Conservation (phyloP, 176 grass and related monocot genomes). For the barley (Hordeum vulgare) region DNA sequence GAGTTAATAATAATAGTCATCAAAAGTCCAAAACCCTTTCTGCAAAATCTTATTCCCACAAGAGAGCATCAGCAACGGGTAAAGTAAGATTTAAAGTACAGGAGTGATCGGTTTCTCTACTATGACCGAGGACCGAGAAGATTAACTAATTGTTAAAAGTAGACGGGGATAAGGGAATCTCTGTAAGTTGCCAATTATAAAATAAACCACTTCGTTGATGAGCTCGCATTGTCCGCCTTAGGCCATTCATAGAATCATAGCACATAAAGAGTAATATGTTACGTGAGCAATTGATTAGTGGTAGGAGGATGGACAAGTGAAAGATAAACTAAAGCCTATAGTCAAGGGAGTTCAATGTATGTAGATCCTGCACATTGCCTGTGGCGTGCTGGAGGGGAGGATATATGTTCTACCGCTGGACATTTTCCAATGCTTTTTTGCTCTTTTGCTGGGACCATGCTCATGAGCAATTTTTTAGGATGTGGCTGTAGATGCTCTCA, state of each 20-base stretch:
- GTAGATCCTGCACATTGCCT: neutral
- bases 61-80: slow-evolving; percentile 27
- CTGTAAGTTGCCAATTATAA: slow-evolving; percentile 51
- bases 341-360: slow-evolving; percentile 31
- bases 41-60: slow-evolving; percentile 27
- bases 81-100: slow-evolving; percentile 33
- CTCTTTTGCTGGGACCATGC: slow-evolving; percentile 23
- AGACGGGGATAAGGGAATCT: slow-evolving; percentile 51
- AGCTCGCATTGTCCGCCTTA: slow-evolving; percentile 21
- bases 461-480: slow-evolving; percentile 5
- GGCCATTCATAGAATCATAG: slow-evolving; percentile 13
- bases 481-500: neutral
- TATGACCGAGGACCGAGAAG: slow-evolving; percentile 23
- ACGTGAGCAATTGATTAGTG: slow-evolving; percentile 20
- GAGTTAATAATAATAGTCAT: slow-evolving; percentile 38
- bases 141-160: slow-evolving; percentile 36
- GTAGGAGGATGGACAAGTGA: slow-evolving; percentile 20
- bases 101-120: slow-evolving; percentile 25
- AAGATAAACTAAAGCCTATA: slow-evolving; percentile 21
- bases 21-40: slow-evolving; percentile 43
- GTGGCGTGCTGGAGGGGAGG: slow-evolving; percentile 9
- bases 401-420: slow-evolving; percentile 17
- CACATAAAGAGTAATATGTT: slow-evolving; percentile 20
- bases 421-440: slow-evolving; percentile 17
- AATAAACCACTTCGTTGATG: slow-evolving; percentile 24